Conservation (phyloP, 2,329 filamentous ascomycete genomes). For the Tolypocladium pustulatum region DNA sequence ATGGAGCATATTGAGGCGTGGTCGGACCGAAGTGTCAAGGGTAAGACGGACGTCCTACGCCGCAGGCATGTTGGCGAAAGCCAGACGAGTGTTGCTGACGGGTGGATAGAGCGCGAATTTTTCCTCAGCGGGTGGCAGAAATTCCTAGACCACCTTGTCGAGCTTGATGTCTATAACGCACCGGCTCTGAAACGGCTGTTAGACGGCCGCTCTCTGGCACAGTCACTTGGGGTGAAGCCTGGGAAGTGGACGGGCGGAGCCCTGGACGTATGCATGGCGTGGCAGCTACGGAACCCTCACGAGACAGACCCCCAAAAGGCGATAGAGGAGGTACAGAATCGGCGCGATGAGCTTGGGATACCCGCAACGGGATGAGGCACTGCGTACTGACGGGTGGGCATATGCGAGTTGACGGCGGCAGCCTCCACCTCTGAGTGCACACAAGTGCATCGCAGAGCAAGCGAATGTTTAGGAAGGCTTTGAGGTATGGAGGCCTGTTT, state of each 20-base stretch:
- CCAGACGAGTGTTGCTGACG: not conserved
- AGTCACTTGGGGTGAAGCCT: constrained; percentile 57
- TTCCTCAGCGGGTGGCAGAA: constrained; percentile 40
- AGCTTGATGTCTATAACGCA: constrained; percentile 46
- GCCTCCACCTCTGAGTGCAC: not conserved
- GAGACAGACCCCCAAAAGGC: constrained; percentile 47
- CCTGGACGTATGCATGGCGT: constrained; percentile 69
- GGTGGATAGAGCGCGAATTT: constrained; percentile 26
- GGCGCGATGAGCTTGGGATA: constrained; percentile 41
- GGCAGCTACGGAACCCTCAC: constrained; percentile 76
- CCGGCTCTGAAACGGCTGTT: constrained; percentile 52
- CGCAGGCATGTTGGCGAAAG: not conserved
- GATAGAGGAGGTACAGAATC: constrained; percentile 46
- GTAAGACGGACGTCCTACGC: not conserved
- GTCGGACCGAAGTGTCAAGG: not conserved
- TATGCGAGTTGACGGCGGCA: not conserved
- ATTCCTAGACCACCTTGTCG: constrained; percentile 44
- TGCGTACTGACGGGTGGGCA: not conserved
- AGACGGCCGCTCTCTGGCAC: constrained; percentile 64
- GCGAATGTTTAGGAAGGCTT: not conserved
- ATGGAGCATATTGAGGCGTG: constrained; percentile 27
- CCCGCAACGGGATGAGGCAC: not conserved
- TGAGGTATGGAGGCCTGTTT: not conserved
- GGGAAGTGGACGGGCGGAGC: constrained; percentile 80
- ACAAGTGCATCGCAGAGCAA: not conserved